These are phyloP conservation scores for Acacia pycnantha DNA, from an alignment of 331 rosid species.

Conservation along the genomic window DNA sequence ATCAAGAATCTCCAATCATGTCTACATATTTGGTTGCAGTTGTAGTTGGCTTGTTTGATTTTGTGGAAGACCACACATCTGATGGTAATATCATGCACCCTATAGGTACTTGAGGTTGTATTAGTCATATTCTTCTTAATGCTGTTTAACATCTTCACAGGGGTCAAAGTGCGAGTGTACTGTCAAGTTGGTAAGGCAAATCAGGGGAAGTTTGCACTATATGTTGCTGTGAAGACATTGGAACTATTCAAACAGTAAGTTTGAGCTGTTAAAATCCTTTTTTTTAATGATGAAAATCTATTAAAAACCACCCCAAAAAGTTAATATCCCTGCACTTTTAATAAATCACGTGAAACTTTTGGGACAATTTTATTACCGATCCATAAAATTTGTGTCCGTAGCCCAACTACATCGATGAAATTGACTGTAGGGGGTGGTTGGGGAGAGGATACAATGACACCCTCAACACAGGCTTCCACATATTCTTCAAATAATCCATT, in stretches of 20 bases:
- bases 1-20: conserved; percentile 84
- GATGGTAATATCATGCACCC: conserved; percentile 62
- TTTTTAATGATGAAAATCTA: conserved; percentile 4
- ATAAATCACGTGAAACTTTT: neutral
- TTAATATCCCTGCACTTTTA: conserved; percentile 1
- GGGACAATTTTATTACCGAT: neutral
- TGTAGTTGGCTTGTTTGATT: conserved; percentile 89
- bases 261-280: neutral
- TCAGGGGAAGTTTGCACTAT: conserved; percentile 86
- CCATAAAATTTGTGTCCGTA: neutral
- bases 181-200: conserved; percentile 83
- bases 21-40: conserved; percentile 94
- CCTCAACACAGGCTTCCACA: neutral
- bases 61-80: conserved; percentile 77
- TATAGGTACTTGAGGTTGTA: conserved; percentile 18
- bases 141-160: conserved; percentile 40
- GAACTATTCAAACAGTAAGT: conserved; percentile 74
- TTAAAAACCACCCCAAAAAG: neutral
- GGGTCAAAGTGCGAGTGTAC: conserved; percentile 86
- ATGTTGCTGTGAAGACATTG: conserved; percentile 78
- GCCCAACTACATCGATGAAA: neutral
- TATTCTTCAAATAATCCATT: neutral
- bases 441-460: neutral
- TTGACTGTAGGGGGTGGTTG: neutral
- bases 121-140: conserved; percentile 24